Evolutionary conservation across 805 yeast genomes (phyloP).

Genomic region (Wickerhamiella parazyma): DNA sequence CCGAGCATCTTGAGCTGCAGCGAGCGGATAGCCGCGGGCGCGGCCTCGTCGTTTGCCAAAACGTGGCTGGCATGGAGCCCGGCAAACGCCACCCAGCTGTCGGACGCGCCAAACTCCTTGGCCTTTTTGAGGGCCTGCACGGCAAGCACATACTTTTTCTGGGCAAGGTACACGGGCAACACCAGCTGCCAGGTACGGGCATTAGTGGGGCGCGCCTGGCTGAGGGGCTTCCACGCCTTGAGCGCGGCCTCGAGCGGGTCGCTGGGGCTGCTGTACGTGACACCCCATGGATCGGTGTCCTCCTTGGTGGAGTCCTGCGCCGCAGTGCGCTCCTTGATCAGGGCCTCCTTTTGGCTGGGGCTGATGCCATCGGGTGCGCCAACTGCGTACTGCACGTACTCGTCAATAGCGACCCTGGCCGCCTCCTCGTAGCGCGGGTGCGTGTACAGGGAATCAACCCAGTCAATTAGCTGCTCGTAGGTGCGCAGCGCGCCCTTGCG

Average conservation of each 20-base stretch:
- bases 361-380: conserved; percentile 20
- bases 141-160: conserved; percentile 40
- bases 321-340: conserved; percentile 27
- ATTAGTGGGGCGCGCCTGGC: conserved; percentile 21
- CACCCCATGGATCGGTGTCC: conserved; percentile 38
- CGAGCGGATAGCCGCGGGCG: conserved; percentile 33
- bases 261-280: conserved; percentile 26
- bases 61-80: conserved; percentile 27
- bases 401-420: conserved; percentile 44
- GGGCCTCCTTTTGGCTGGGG: conserved; percentile 25
- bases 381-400: conserved; percentile 34
- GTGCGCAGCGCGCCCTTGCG: conserved; percentile 83
- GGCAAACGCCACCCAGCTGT: conserved; percentile 21
- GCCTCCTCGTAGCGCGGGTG: conserved; percentile 65
- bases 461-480: conserved; percentile 57
- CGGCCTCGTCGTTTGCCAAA: conserved; percentile 27
- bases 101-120: conserved; percentile 26
- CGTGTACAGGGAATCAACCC: conserved; percentile 67
- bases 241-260: conserved; percentile 34
- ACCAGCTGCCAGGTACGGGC: conserved; percentile 33
- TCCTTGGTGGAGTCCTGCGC: conserved; percentile 9
- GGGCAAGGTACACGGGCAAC: conserved; percentile 31
- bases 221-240: conserved; percentile 29
- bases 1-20: conserved; percentile 21
- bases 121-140: conserved; percentile 37